Conservation (phyloP, 768 basidiomycete species). For the Lactarius quietus region DNA sequence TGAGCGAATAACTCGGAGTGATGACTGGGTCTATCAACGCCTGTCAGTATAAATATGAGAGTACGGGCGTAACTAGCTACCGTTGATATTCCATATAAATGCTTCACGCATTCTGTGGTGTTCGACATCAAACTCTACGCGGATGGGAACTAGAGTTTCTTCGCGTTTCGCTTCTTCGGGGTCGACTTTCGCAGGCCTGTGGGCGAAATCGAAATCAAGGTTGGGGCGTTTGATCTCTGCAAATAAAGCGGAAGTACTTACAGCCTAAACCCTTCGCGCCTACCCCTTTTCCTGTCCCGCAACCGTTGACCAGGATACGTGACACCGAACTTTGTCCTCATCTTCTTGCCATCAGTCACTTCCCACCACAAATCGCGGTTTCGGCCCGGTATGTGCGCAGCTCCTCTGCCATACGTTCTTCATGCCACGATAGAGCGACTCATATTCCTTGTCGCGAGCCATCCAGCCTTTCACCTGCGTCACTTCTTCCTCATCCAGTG, state of each 20-base stretch:
- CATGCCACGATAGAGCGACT: conserved; percentile 46
- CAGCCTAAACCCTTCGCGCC: conserved; percentile 71
- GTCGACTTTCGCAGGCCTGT: conserved; percentile 58
- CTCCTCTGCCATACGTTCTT: conserved; percentile 51
- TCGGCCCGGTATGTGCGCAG: conserved; percentile 42
- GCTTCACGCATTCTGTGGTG: conserved; percentile 93
- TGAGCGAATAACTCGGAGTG: conserved; percentile 87
- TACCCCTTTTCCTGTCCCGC: conserved; percentile 47
- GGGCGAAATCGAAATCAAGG: conserved; percentile 17
- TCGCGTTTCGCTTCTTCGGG: conserved; percentile 54
- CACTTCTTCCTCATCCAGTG: conserved; percentile 50
- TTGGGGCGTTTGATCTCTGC: neutral
- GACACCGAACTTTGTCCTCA: conserved; percentile 47
- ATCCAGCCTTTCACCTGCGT: conserved; percentile 58
- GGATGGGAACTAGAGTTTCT: conserved; percentile 88
- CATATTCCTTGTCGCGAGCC: conserved; percentile 57
- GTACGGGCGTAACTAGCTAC: conserved; percentile 42
- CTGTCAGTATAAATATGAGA: neutral
- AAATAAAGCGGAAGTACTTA: conserved; percentile 43
- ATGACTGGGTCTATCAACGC: conserved; percentile 71
- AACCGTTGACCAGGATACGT: conserved; percentile 48
- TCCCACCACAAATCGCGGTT: conserved; percentile 60
- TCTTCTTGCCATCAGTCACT: conserved; percentile 47
- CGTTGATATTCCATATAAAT: conserved; percentile 95
- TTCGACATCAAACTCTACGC: conserved; percentile 96